phyloP scores from a whole-genome alignment of 768 basidiomycete species.

The Kwoniella bestiolae region DNA sequence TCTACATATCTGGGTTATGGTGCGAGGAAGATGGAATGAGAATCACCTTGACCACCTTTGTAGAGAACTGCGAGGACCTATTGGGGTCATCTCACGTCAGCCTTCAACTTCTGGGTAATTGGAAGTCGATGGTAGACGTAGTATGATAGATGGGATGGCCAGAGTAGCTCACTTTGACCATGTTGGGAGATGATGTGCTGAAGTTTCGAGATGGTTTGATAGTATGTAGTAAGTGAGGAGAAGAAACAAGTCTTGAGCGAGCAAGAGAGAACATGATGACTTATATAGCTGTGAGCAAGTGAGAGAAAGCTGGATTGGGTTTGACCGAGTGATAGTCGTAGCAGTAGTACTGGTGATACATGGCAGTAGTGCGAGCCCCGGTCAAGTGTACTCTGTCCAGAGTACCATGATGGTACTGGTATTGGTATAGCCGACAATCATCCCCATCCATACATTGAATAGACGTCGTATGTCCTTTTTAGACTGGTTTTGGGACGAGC shows the following conservation, averaged over 20 bases:
- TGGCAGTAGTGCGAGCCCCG: no score
- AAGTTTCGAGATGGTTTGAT: not conserved
- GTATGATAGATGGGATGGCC: not conserved
- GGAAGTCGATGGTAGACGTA: not conserved
- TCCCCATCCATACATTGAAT: not conserved
- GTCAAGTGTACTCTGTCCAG: not conserved
- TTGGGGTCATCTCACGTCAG: slow-evolving; percentile 1
- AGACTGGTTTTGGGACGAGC: not conserved
- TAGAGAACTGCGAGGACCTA: slow-evolving; percentile 42
- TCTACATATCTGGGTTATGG: slow-evolving; percentile 16
- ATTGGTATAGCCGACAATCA: not conserved
- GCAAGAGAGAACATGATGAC: no score
- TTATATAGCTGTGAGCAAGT: no score
- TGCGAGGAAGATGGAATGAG: slow-evolving; percentile 15
- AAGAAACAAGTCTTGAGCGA: not conserved
- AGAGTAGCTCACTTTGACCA: slow-evolving; percentile 42
- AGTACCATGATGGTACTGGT: not conserved
- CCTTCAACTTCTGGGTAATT: not conserved
- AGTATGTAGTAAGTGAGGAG: not conserved
- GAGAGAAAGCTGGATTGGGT: no score
- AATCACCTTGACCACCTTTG: slow-evolving; percentile 41
- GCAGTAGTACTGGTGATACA: no score
- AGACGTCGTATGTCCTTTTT: not conserved
- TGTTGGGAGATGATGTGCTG: slow-evolving; percentile 19
- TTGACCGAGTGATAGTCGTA: no score